Evolutionary conservation across 495 filamentous ascomycete species (phyloP), one percentile per base, ranked within the genome.

Genomic region (Chaetomium cochliodes): DNA sequence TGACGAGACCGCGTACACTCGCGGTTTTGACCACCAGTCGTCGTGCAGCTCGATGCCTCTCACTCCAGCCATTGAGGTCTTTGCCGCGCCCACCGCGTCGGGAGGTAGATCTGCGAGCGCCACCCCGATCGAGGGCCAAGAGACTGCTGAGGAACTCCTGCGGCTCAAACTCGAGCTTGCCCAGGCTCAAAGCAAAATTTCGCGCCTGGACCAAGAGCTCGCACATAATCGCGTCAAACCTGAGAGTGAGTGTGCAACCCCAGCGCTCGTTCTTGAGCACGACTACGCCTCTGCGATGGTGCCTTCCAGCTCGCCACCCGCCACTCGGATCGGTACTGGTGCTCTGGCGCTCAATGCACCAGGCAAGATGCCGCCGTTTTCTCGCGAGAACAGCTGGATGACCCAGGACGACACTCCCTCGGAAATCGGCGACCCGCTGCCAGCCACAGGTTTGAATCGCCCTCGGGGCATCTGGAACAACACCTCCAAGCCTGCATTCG

Each of bases 121-220:
- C 58, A 71, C 69, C 5, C 68, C 74, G 62, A 74, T 71, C 44
- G 78, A 75, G 37, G 64, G 61, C 37, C 63, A 71, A 54, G 28
- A 54, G 5, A 69, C 66, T 39, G 61, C 67, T 33, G 80, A 83
- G 15, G 82, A 84, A 57, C 58, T 85, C 42, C 66, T 81, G 58
- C 80, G 79, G 39, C 73, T 85, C 55, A 85, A 85, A 74, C 81
- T 96, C 60, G 89, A 98, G 75, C 83, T 98, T 16, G 85, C 89
- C 61, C 86, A 84, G 66, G 92, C 92, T 25, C 89, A 90, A 67
- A 86, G 84, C 69, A 89, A 87, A 66, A 92, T 98, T 73, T 88
- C 86, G 61, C 82, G 86, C 20, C 89, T 96, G 75, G 91, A 92
- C 65, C 86, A 92, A 63, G 92, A 97, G 74, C 83, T 97, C 60